Evolutionary conservation across 2,329 filamentous ascomycete species (phyloP).

Genomic region (Metarhizium robertsii): DNA sequence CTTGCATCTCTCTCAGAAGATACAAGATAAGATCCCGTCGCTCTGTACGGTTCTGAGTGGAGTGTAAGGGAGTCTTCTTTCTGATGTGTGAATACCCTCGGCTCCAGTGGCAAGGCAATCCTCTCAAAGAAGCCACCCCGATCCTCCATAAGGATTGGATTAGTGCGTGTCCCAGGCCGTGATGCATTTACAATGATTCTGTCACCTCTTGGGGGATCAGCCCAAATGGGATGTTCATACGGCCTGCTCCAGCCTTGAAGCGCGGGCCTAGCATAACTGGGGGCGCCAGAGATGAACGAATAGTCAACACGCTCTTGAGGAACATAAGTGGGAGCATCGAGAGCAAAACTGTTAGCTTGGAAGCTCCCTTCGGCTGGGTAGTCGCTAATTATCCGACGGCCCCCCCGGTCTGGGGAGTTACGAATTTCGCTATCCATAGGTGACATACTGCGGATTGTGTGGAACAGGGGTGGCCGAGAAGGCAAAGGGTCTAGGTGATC

Average conservation of each 20-base stretch:
- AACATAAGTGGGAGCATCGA: conserved; percentile 1
- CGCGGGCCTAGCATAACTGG: neutral
- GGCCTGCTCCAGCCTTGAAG: conserved; percentile 6
- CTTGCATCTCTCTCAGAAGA: conserved; percentile 13
- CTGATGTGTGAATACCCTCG: neutral
- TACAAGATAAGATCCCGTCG: conserved; percentile 6
- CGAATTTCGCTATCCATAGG: neutral
- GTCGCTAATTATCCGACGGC: conserved; percentile 10
- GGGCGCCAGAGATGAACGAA: neutral
- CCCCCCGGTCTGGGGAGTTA: neutral
- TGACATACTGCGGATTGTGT: conserved; percentile 9
- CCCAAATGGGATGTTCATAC: conserved; percentile 10
- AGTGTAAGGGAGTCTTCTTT: neutral
- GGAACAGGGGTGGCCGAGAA: conserved; percentile 5
- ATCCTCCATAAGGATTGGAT: conserved; percentile 30
- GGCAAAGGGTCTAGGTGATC: conserved; percentile 12
- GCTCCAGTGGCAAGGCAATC: conserved; percentile 9
- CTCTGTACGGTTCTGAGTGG: conserved; percentile 9
- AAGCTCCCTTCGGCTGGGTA: neutral
- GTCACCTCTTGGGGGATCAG: conserved; percentile 13
- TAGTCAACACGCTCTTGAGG: neutral
- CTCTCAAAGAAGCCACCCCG: conserved; percentile 28
- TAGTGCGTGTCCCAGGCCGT: conserved; percentile 20
- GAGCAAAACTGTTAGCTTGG: conserved; percentile 1
- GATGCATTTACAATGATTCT: conserved; percentile 21